Evolutionary conservation across 495 filamentous ascomycete species (phyloP).

Genomic region (Neurospora intermedia): DNA sequence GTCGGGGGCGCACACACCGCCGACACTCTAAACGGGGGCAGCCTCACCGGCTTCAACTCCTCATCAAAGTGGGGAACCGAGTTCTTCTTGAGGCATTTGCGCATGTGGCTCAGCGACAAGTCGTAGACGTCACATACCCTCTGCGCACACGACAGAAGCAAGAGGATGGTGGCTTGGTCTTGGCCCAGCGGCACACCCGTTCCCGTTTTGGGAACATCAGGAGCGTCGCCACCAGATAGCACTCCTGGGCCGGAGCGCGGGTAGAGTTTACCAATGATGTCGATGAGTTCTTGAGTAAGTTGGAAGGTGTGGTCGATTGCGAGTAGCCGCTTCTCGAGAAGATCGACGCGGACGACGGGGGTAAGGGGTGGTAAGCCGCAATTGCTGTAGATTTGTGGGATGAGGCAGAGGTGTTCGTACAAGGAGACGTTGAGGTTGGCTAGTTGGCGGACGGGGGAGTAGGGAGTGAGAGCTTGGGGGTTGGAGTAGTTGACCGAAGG

Average conservation of each 20-base stretch:
- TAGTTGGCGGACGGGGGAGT: conserved; percentile 1
- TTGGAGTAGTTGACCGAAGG: background rate
- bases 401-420: conserved; percentile 1
- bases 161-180: conserved; percentile 1
- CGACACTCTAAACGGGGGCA: background rate
- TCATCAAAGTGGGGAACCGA: background rate
- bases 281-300: conserved; percentile 3
- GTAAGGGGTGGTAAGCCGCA: background rate
- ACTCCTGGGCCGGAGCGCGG: background rate
- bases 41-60: background rate
- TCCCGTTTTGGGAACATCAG: background rate
- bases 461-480: background rate
- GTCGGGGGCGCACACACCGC: background rate
- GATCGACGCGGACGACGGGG: background rate
- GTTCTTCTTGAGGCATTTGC: background rate
- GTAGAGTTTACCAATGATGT: conserved; percentile 1
- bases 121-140: conserved; percentile 5
- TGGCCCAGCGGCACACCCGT: background rate
- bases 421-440: conserved; percentile 4
- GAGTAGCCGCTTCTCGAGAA: background rate
- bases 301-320: conserved; percentile 5
- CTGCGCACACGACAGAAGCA: conserved; percentile 3
- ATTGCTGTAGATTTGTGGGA: background rate
- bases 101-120: background rate
- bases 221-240: background rate